Conservation (phyloP, 495 filamentous ascomycete species). For the Pyrenula aspistea region DNA sequence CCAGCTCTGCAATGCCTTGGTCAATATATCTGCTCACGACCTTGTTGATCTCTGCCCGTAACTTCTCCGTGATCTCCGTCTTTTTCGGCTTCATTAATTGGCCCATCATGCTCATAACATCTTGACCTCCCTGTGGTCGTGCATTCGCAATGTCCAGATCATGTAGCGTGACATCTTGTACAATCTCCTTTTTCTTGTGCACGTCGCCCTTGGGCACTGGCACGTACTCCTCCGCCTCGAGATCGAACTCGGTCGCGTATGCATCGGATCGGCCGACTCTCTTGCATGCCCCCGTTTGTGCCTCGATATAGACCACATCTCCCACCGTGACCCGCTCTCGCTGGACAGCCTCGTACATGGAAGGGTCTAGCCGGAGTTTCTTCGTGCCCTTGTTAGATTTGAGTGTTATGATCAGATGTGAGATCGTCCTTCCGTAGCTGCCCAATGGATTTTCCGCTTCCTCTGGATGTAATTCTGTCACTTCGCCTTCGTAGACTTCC, state of each 20-base stretch:
- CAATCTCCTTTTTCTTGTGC: slow-evolving; percentile 99
- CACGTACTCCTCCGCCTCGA: slow-evolving; percentile 97
- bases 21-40: slow-evolving; percentile 97
- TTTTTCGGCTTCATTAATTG: slow-evolving; percentile 98
- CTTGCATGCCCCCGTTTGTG: slow-evolving; percentile 95
- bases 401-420: slow-evolving; percentile 74
- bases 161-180: slow-evolving; percentile 96
- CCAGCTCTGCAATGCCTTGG: slow-evolving; percentile 93
- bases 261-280: slow-evolving; percentile 89
- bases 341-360: slow-evolving; percentile 97
- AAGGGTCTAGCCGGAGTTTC: slow-evolving; percentile 90
- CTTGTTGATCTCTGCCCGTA: slow-evolving; percentile 93
- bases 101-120: slow-evolving; percentile 99
- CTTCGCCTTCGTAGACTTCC: slow-evolving; percentile 95
- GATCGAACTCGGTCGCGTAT: slow-evolving; percentile 94
- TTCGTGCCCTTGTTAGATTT: slow-evolving; percentile 91
- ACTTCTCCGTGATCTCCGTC: slow-evolving; percentile 95
- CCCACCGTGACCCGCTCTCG: slow-evolving; percentile 93
- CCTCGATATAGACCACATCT: slow-evolving; percentile 98
- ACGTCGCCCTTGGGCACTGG: slow-evolving; percentile 97
- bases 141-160: slow-evolving; percentile 95
- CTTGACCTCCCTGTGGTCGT: slow-evolving; percentile 86
- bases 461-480: slow-evolving; percentile 90
- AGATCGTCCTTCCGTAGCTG: slow-evolving; percentile 89
- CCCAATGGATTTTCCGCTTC: slow-evolving; percentile 97